Percentiles rank a stretch among this genome's conserved stretches.
phyloP scores from a whole-genome alignment of 495 filamentous ascomycete genomes.

The Hyaloscypha variabilis region DNA sequence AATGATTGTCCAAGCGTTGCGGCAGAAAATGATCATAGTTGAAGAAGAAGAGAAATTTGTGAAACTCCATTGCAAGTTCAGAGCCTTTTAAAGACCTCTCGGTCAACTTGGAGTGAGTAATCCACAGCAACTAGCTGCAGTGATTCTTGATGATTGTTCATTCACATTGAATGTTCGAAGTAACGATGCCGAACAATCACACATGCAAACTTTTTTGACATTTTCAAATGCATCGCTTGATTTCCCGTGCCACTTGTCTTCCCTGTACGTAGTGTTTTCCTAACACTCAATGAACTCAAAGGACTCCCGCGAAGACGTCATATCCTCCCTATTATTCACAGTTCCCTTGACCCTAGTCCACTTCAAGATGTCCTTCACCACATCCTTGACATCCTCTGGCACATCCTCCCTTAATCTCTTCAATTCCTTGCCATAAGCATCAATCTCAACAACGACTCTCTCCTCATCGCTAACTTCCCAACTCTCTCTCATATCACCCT shows the following conservation, averaged over 20 bases:
- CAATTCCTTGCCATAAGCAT: not conserved
- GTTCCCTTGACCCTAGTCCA: not conserved
- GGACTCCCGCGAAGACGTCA: not conserved
- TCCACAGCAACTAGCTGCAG: no score
- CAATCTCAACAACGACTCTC: not conserved
- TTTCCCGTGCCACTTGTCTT: not conserved
- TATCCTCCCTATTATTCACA: not conserved
- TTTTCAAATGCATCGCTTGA: not conserved
- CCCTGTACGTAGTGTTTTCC: not conserved
- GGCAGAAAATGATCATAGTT: no score
- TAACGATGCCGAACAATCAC: no score
- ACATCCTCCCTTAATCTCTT: not conserved
- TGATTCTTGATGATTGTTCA: no score
- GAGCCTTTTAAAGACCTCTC: no score
- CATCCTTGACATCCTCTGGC: not conserved
- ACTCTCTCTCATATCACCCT: not conserved
- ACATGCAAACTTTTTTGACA: no score
- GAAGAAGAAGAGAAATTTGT: no score
- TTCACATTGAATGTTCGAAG: no score
- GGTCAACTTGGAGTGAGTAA: no score
- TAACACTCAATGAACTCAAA: not conserved
- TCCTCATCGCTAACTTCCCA: conserved; percentile 1
- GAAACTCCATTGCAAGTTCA: no score
- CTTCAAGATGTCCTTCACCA: not conserved
- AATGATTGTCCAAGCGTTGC: no score